Conservation (phyloP, 192 early-diverging fungal genomes). For the Mortierella claussenii region DNA sequence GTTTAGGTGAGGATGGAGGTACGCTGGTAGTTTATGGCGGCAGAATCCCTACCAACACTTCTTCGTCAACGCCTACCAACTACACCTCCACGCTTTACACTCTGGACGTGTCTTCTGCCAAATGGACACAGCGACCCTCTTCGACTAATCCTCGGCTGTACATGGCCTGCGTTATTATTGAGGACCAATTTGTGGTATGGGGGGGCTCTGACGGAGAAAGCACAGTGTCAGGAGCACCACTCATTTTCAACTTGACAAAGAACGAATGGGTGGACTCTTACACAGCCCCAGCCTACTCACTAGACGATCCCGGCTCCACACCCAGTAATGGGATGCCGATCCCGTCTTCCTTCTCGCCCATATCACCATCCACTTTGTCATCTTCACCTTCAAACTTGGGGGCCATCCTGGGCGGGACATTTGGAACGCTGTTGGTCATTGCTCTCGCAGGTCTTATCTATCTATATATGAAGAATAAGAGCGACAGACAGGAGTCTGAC, state of each 20-base stretch:
- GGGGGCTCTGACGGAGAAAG: slow-evolving; percentile 19
- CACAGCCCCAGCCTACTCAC: slow-evolving; percentile 17
- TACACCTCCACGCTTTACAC: slow-evolving; percentile 20
- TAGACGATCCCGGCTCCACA: neutral
- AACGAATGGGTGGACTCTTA: slow-evolving; percentile 13
- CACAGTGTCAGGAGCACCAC: slow-evolving; percentile 12
- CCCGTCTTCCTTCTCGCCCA: neutral
- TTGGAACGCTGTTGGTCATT: slow-evolving; percentile 10
- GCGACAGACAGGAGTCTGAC: neutral
- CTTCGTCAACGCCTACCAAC: neutral
- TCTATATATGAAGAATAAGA: neutral
- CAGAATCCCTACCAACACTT: neutral
- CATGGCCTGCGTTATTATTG: slow-evolving; percentile 26
- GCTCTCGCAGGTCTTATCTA: slow-evolving; percentile 2
- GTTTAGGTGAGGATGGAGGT: slow-evolving; percentile 22
- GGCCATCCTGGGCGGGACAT: slow-evolving; percentile 18
- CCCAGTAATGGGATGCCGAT: neutral
- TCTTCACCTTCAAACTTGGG: neutral
- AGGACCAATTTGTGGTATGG: slow-evolving; percentile 31
- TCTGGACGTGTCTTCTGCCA: slow-evolving; percentile 8
- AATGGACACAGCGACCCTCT: slow-evolving; percentile 1
- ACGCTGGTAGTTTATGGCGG: slow-evolving; percentile 35
- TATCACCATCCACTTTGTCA: neutral
- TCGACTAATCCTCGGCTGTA: slow-evolving; percentile 15
- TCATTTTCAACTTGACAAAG: slow-evolving; percentile 21